phyloP scores from a whole-genome alignment of 2,329 filamentous ascomycete species.

The Claviceps digitariae region DNA sequence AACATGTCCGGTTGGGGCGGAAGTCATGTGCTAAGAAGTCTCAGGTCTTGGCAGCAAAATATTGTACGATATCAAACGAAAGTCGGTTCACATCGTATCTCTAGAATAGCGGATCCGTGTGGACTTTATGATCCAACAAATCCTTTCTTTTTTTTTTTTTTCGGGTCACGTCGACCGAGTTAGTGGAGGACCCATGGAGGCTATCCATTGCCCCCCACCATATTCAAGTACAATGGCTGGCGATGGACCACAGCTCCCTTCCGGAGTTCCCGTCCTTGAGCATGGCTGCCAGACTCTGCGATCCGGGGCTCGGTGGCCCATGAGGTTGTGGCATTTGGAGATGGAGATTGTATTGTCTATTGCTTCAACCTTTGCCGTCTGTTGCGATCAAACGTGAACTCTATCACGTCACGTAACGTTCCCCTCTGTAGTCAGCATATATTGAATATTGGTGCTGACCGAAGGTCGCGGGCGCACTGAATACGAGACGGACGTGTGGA shows the following conservation, averaged over 20 bases:
- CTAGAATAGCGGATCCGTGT: background rate
- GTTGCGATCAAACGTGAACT: background rate
- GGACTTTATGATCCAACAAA: background rate
- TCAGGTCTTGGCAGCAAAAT: background rate
- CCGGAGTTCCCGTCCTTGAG: background rate
- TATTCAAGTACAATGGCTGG: background rate
- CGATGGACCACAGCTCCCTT: background rate
- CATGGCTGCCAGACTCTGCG: background rate
- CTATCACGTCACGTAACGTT: too few relatives aligned
- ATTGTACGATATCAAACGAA: constrained; percentile 1
- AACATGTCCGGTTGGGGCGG: constrained; percentile 2
- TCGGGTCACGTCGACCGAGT: background rate
- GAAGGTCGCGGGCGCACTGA: too few relatives aligned
- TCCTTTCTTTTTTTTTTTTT: background rate
- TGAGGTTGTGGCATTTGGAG: background rate
- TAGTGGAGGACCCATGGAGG: background rate
- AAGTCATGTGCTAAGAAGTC: background rate
- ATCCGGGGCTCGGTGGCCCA: background rate
- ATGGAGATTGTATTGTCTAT: too few relatives aligned
- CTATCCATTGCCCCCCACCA: background rate
- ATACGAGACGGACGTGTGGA: background rate
- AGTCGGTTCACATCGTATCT: background rate
- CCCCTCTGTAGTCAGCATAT: background rate
- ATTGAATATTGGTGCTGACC: background rate
- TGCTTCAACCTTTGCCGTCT: background rate